Evolutionary conservation across 2,329 filamentous ascomycete genomes (phyloP), one percentile per base, ranked within the genome.

Genomic region (Pseudocercospora crystallina): DNA sequence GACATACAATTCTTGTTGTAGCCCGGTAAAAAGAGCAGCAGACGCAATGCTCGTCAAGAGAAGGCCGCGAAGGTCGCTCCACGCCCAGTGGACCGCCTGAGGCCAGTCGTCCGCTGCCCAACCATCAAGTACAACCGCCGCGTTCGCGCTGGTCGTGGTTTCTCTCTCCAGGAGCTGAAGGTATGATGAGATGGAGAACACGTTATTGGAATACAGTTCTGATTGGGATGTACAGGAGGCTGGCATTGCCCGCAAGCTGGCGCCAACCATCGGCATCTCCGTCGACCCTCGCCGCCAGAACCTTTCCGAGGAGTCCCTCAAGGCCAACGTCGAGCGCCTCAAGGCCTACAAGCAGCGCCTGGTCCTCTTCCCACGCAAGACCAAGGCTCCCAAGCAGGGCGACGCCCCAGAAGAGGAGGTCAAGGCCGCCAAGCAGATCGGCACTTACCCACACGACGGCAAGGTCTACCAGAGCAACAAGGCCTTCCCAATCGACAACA

Each of bases 71-170:
- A 89, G 71, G 82, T 97, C 72, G 94, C 94, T 73, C 94, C 94
- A 73, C 90, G 94, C 71, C 94, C 94, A 67, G 89, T 96, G 77
- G 94, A 99, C 84, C 91, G 89, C 79, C 84, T 99, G 74, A 86
- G 91, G 75, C 94, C 94, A 65, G 80, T 97, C 77, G 92, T 99
- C 69, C 89, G 91, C 81, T 97, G 92, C 87, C 92, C 94, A 73
- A 92, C 89, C 70, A 79, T 96, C 82, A 96, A 95, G 84, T 71
- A 99, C 85, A 99, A 99, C 89, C 91, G 94, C 75, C 90, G 90
- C 75, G 88, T 95, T 73, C 87, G 94, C 75, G 85, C 90, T 73
- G 94, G 94, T 77, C 90, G 94, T 82, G 94, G 94, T 76, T 99
- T 99, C 87, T 90, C 92, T 69, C 82, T 97, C 66, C 82, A 86